phyloP scores from a whole-genome alignment of 495 filamentous ascomycete genomes.

The Penicillium tannophilum region DNA sequence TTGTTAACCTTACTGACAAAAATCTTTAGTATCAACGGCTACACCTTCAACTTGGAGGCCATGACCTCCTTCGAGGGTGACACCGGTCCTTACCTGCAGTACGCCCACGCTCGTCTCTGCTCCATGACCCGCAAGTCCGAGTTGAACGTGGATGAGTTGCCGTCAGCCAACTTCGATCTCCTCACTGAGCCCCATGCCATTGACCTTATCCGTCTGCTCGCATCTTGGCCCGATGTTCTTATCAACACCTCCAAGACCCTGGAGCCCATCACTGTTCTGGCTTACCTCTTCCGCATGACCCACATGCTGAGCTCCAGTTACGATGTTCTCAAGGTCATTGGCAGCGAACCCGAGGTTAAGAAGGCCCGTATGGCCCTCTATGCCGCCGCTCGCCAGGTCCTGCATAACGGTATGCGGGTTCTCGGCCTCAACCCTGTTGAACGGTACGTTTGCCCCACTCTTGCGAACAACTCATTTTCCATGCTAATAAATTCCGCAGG shows the following conservation, averaged over 20 bases:
- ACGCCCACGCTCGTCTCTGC: slow-evolving; percentile 68
- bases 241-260: slow-evolving; percentile 62
- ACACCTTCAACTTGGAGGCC: slow-evolving; percentile 66
- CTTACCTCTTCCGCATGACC: slow-evolving; percentile 88
- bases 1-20: neutral
- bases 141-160: slow-evolving; percentile 44
- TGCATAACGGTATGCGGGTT: slow-evolving; percentile 83
- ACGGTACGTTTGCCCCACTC: slow-evolving; percentile 45
- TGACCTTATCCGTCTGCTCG: slow-evolving; percentile 60
- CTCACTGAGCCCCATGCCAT: slow-evolving; percentile 58
- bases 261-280: slow-evolving; percentile 69
- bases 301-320: slow-evolving; percentile 82
- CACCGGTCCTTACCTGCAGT: slow-evolving; percentile 71
- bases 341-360: slow-evolving; percentile 69
- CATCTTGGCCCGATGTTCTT: slow-evolving; percentile 65
- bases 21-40: slow-evolving; percentile 60
- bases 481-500: slow-evolving; percentile 1
- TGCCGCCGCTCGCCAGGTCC: slow-evolving; percentile 72
- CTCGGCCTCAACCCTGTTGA: slow-evolving; percentile 78
- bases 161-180: slow-evolving; percentile 55
- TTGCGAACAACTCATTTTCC: slow-evolving; percentile 1
- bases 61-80: slow-evolving; percentile 74
- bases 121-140: slow-evolving; percentile 60
- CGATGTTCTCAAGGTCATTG: slow-evolving; percentile 77
- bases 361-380: slow-evolving; percentile 83